A percentile compares a stretch with the other conserved stretches of the same genome.
Evolutionary conservation across 164 flowering plant genomes (phyloP).

Genomic region (Vitis amurensis): DNA sequence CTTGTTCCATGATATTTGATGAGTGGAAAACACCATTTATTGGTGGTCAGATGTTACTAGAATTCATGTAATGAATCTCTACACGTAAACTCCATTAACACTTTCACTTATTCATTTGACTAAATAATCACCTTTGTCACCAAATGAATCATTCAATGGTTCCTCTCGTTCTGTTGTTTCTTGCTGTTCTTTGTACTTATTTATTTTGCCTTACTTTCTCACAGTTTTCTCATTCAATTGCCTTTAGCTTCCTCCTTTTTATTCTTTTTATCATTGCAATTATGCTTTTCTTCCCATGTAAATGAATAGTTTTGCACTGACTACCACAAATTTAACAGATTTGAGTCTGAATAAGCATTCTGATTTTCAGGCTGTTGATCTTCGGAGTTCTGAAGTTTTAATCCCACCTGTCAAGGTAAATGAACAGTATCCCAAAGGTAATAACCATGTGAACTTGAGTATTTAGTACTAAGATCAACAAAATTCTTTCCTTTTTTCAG

Average conservation of each 20-base stretch:
- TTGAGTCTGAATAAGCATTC: constrained; percentile 1
- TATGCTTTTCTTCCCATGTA: background rate
- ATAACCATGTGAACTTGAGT: background rate
- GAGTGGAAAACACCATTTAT: background rate
- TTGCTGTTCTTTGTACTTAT: background rate
- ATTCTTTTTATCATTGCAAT: background rate
- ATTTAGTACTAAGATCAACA: background rate
- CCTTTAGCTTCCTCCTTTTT: background rate
- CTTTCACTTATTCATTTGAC: background rate
- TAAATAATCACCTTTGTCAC: background rate
- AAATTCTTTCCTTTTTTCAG: constrained; percentile 38
- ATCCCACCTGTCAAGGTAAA: constrained; percentile 50
- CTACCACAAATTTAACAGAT: background rate
- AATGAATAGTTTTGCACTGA: background rate
- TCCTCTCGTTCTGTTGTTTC: background rate
- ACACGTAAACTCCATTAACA: too few species aligned
- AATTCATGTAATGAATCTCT: background rate
- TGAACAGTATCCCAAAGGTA: background rate
- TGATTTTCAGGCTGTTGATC: constrained; percentile 79
- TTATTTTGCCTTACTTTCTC: background rate
- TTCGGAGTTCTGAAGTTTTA: constrained; percentile 57
- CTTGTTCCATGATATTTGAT: background rate
- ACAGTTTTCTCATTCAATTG: background rate
- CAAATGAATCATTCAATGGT: background rate
- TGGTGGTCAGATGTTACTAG: background rate